A percentile compares a stretch with the other conserved stretches of the same genome.
These are phyloP conservation scores for Phellopilus nigrolimitatus DNA, from an alignment of 1,284 basidiomycete genomes.

Conservation along the genomic window DNA sequence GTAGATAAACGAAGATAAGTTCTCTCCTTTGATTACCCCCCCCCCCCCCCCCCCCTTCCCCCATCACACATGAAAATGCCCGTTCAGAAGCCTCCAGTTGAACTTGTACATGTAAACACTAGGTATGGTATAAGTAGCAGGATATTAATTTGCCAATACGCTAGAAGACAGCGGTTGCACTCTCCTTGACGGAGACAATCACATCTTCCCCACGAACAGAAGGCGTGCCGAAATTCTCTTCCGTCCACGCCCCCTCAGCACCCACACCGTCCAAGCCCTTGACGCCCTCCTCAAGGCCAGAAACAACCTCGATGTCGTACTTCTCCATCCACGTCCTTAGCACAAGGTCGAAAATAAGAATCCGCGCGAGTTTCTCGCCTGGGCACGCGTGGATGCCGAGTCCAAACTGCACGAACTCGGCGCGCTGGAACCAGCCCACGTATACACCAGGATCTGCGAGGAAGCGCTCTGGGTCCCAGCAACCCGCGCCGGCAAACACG, in stretches of 20 bases:
- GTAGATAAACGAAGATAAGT: too few species aligned
- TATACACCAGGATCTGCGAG: slow-evolving; percentile 11
- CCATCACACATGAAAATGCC: too few species aligned
- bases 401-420: slow-evolving; percentile 19
- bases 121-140: too few species aligned
- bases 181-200: slow-evolving; percentile 2
- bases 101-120: too few species aligned
- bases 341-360: slow-evolving; percentile 12
- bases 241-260: slow-evolving; percentile 16
- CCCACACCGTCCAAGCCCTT: slow-evolving; percentile 19
- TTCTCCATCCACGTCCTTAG: slow-evolving; percentile 14
- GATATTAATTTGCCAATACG: too few species aligned
- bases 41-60: too few species aligned
- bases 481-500: background rate
- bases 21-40: too few species aligned
- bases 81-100: too few species aligned
- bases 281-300: slow-evolving; percentile 14
- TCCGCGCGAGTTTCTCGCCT: slow-evolving; percentile 15
- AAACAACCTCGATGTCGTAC: slow-evolving; percentile 17
- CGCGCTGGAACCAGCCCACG: slow-evolving; percentile 11
- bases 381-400: slow-evolving; percentile 15
- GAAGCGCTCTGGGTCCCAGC: slow-evolving; percentile 17
- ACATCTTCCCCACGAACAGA: slow-evolving; percentile 15
- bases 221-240: slow-evolving; percentile 18
- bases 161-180: too few species aligned